phyloP scores from a whole-genome alignment of 495 filamentous ascomycete genomes.

The Hypoxylon trugodes region DNA sequence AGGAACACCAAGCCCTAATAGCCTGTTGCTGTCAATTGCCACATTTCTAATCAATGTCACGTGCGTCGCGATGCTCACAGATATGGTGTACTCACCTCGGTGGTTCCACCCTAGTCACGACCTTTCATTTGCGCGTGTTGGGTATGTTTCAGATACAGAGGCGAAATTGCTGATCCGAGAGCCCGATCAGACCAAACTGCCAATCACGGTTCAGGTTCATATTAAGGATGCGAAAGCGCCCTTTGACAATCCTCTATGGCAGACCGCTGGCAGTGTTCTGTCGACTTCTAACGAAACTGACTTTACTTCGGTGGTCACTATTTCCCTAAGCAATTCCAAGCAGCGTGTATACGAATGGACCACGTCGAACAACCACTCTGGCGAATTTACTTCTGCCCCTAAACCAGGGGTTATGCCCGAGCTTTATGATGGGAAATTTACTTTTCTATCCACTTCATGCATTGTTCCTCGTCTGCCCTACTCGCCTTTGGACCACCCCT shows the following conservation, averaged over 20 bases:
- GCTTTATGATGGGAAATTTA: constrained; percentile 70
- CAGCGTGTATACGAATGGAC: constrained; percentile 80
- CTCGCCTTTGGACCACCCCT: constrained; percentile 77
- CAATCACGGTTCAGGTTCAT: constrained; percentile 70
- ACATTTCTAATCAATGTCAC: constrained; percentile 76
- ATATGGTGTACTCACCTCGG: constrained; percentile 75
- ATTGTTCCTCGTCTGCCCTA: constrained; percentile 93
- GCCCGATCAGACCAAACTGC: constrained; percentile 76
- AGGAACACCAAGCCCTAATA: constrained; percentile 77
- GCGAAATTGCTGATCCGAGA: constrained; percentile 87
- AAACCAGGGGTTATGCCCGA: constrained; percentile 64
- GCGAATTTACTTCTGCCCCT: constrained; percentile 74
- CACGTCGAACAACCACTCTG: constrained; percentile 83
- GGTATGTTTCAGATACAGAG: constrained; percentile 81
- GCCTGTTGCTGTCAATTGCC: constrained; percentile 61
- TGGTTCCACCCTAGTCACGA: constrained; percentile 74
- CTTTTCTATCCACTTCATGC: constrained; percentile 90
- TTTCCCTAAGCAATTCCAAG: constrained; percentile 56
- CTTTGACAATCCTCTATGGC: constrained; percentile 66
- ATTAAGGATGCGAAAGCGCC: constrained; percentile 56
- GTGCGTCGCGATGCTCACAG: constrained; percentile 70
- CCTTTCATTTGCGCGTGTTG: constrained; percentile 82
- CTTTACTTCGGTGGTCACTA: constrained; percentile 74
- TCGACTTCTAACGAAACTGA: constrained; percentile 79
- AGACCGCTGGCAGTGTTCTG: constrained; percentile 67